Base-by-base conservation (phyloP, 768 basidiomycete species). In the Amanita rimosa region DNA sequence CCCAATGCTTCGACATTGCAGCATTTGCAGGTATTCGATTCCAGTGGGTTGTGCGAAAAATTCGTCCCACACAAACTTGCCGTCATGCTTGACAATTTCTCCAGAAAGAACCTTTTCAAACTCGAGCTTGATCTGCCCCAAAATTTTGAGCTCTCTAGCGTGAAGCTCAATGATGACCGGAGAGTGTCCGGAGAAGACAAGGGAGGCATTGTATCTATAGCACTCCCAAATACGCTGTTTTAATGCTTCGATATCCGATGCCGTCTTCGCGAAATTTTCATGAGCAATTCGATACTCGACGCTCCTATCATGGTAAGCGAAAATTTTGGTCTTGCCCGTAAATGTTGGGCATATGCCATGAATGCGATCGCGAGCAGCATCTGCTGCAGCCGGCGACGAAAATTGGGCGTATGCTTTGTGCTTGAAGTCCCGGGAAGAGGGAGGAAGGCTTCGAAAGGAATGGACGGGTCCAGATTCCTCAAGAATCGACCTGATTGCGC, bases 91-190 rank as follows among this genome's bases (percentile, higher is more conserved):
- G 29, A 85, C 59, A 2, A 72, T 63, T 53, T 88, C 81, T 0
- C 86, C 85, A 2, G 70, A 73, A 0, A 83, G 57, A 9, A 82
- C 64, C n/a, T 67, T 68, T 57, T 85, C 83, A 17, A 86, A 69
- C 52, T 79, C 70, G 2, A 65, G 59, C 55, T 85, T 87, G 46
- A 85, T 68, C 35, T 60, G 61, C 0, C 75, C 74, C 1, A 90
- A 59, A 6, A 73, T 63, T 46, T 70, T 70, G 9, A 74, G 55
- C 9, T 72, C 69, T 10, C 75, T 70, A 0, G 77, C 75, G 1
- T 67, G 72, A 1, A 88, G 52, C 50, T 66, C 75, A 42, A 87
- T 60, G 8, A 50, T 35, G 16, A 71, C 67, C 34, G 51, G 57
- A 0, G 42, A 46, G 7, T 60, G 62, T 33, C 53, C 52, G 2